Percentiles rank a stretch among this genome's conserved stretches.
Evolutionary conservation across 768 basidiomycete species (phyloP).

Genomic region (Leccinum olivaceopallidum): DNA sequence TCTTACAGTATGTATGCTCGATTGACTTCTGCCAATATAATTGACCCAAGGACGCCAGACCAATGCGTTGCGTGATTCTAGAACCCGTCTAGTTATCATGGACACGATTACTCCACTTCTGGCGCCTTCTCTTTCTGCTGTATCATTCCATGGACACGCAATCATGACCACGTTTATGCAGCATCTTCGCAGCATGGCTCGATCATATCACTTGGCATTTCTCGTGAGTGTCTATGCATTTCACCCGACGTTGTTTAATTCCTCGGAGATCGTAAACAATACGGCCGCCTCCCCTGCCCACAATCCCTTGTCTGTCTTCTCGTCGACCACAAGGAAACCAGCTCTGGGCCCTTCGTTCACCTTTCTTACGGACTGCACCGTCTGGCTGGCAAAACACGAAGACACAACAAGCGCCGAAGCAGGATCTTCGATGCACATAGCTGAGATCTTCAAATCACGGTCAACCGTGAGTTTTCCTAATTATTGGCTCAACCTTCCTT

Average conservation of each 20-base stretch:
- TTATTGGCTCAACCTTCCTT: neutral
- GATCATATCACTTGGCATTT: conserved; percentile 36
- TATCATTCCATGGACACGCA: conserved; percentile 75
- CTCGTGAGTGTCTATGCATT: conserved; percentile 46
- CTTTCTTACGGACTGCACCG: conserved; percentile 66
- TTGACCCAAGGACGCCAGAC: conserved; percentile 12
- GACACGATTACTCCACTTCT: conserved; percentile 67
- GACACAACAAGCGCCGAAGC: conserved; percentile 15
- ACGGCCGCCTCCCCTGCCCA: conserved; percentile 38
- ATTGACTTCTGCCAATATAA: neutral
- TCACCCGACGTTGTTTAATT: neutral
- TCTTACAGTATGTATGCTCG: conserved; percentile 27
- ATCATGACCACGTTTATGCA: conserved; percentile 73
- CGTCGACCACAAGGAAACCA: conserved; percentile 53
- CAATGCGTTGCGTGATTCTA: conserved; percentile 8
- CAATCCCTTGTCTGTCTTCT: conserved; percentile 36
- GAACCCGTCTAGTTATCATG: conserved; percentile 54
- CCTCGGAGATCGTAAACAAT: conserved; percentile 59
- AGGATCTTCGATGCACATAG: conserved; percentile 31
- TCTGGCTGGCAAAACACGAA: conserved; percentile 57
- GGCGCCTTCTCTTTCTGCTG: conserved; percentile 59
- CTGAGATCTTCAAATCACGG: conserved; percentile 46
- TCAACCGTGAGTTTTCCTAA: conserved; percentile 33
- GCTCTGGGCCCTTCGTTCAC: conserved; percentile 77
- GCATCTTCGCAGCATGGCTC: conserved; percentile 53